Conservation (phyloP, 257 asterid species). For the Verbena officinalis region DNA sequence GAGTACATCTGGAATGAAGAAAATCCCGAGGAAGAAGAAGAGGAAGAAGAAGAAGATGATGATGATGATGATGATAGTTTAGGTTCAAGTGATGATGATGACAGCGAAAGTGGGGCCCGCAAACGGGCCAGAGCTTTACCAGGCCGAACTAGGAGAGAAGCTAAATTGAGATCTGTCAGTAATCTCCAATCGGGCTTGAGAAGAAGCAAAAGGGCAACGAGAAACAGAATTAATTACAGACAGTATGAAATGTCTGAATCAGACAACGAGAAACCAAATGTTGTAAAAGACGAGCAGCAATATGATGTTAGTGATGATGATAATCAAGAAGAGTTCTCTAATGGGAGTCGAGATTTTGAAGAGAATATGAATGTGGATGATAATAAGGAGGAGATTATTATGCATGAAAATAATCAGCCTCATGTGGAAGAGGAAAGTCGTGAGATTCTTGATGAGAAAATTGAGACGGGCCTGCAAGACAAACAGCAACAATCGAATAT, state of each 20-base stretch:
- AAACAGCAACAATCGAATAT: constrained; percentile 26
- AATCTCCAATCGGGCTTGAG: constrained; percentile 73
- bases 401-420: constrained; percentile 37
- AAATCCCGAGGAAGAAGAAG: constrained; percentile 80
- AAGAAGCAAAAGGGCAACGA: constrained; percentile 87
- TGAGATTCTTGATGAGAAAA: constrained; percentile 41
- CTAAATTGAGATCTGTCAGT: constrained; percentile 66
- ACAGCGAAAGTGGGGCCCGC: constrained; percentile 43
- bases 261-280: constrained; percentile 62
- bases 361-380: constrained; percentile 24
- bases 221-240: constrained; percentile 71
- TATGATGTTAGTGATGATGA: constrained; percentile 47
- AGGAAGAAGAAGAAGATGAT: constrained; percentile 84
- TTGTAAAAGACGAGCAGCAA: constrained; percentile 34
- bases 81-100: constrained; percentile 73
- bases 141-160: constrained; percentile 72
- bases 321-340: constrained; percentile 53
- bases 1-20: constrained; percentile 83
- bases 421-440: constrained; percentile 35
- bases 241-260: constrained; percentile 84
- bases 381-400: constrained; percentile 32
- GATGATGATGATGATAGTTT: constrained; percentile 60
- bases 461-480: constrained; percentile 36
- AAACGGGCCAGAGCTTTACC: constrained; percentile 43
- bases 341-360: constrained; percentile 57